Percentiles rank a stretch among this genome's conserved stretches.
Evolutionary conservation across 805 yeast species (phyloP).

Genomic region (Starmerella lactis-condensi): DNA sequence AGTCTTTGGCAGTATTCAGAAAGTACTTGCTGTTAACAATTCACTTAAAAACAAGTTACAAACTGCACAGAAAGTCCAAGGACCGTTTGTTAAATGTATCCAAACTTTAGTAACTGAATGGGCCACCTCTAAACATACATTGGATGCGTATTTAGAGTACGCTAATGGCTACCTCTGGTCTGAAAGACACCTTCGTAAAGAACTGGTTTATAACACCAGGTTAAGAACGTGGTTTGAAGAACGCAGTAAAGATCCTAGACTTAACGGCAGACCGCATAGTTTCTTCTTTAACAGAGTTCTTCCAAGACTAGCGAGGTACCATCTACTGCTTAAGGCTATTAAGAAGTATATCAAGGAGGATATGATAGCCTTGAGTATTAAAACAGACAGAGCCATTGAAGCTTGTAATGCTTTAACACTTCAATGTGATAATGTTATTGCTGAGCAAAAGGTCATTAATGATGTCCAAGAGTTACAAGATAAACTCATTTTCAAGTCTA

Average conservation of each 20-base stretch:
- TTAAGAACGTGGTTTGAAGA: slow-evolving; percentile 42
- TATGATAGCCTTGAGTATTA: slow-evolving; percentile 26
- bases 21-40: slow-evolving; percentile 38
- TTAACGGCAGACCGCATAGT: slow-evolving; percentile 23
- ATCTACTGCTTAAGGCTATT: slow-evolving; percentile 44
- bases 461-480: slow-evolving; percentile 36
- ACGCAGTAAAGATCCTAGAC: slow-evolving; percentile 32
- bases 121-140: slow-evolving; percentile 34
- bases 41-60: slow-evolving; percentile 40
- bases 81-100: slow-evolving; percentile 33
- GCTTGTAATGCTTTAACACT: slow-evolving; percentile 37
- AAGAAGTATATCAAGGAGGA: slow-evolving; percentile 30
- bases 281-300: slow-evolving; percentile 40
- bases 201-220: slow-evolving; percentile 23
- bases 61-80: slow-evolving; percentile 38
- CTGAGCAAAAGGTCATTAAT: slow-evolving; percentile 39
- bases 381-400: slow-evolving; percentile 29
- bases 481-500: slow-evolving; percentile 36
- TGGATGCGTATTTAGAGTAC: slow-evolving; percentile 36
- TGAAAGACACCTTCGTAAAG: slow-evolving; percentile 30
- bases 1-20: slow-evolving; percentile 39
- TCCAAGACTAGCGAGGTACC: slow-evolving; percentile 38
- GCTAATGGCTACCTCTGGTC: slow-evolving; percentile 28
- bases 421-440: slow-evolving; percentile 45
- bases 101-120: slow-evolving; percentile 43